Percentiles rank a stretch among this genome's conserved stretches.
These are phyloP conservation scores for Colletotrichum sidae DNA, from an alignment of 2,329 filamentous ascomycete genomes.

Conservation along the genomic window DNA sequence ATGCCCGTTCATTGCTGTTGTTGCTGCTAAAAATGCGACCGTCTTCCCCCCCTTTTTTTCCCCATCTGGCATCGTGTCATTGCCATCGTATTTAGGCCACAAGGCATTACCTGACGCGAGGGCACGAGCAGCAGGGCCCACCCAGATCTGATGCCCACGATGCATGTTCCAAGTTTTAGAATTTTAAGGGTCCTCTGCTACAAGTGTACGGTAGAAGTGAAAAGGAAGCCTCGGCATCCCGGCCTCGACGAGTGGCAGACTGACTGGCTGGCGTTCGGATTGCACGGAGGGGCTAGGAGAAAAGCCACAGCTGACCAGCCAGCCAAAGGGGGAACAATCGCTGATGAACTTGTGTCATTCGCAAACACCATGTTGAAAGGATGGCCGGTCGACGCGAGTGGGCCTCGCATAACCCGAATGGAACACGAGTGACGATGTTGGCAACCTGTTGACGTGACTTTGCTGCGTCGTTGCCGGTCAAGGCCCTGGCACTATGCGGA, in stretches of 20 bases:
- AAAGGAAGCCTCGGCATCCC: slow-evolving; percentile 26
- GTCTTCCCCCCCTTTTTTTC: not conserved
- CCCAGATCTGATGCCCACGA: slow-evolving; percentile 27
- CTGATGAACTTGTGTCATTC: not conserved
- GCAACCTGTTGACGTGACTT: not conserved
- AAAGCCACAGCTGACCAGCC: slow-evolving; percentile 6
- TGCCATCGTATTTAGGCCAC: too few relatives aligned
- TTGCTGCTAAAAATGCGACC: slow-evolving; percentile 1
- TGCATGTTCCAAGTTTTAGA: slow-evolving; percentile 33
- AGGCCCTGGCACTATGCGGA: too few relatives aligned
- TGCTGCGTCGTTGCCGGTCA: too few relatives aligned
- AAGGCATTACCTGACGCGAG: not conserved
- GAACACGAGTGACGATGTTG: slow-evolving; percentile 34
- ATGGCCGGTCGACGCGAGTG: slow-evolving; percentile 28
- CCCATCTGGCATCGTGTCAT: not conserved
- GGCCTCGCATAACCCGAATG: slow-evolving; percentile 26
- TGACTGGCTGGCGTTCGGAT: not conserved
- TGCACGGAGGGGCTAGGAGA: not conserved
- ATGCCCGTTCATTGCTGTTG: not conserved
- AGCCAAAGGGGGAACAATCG: not conserved
- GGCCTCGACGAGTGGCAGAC: not conserved
- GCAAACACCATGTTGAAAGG: slow-evolving; percentile 3
- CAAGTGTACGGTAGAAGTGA: too few relatives aligned
- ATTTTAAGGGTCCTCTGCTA: slow-evolving; percentile 31
- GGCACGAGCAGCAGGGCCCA: slow-evolving; percentile 8